A percentile compares a stretch with the other conserved stretches of the same genome.
These are phyloP conservation scores for Solanum medicagineum DNA, from an alignment of 257 asterid genomes.

Conservation along the genomic window DNA sequence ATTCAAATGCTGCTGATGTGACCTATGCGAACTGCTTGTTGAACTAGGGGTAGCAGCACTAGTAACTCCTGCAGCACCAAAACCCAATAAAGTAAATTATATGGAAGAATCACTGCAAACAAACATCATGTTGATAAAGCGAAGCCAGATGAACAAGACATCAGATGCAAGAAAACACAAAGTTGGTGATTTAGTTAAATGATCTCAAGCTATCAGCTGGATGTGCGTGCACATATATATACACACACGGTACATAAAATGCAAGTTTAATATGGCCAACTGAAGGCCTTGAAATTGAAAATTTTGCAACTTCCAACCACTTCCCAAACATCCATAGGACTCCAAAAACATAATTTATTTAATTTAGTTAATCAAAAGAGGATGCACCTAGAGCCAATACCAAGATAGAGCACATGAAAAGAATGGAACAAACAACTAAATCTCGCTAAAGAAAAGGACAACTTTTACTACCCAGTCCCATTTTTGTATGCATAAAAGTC, in stretches of 20 bases:
- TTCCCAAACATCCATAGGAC: background rate
- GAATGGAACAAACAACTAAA: background rate
- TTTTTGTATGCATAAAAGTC: background rate
- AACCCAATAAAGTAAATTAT: background rate
- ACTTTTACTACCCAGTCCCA: background rate
- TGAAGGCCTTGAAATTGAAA: background rate
- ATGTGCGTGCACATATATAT: background rate
- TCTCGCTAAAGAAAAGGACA: background rate
- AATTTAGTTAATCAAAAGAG: background rate
- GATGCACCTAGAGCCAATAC: background rate
- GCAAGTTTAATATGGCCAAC: background rate
- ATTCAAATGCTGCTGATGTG: slow-evolving; percentile 31
- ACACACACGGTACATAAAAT: background rate
- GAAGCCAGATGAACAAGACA: background rate
- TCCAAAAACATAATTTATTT: background rate
- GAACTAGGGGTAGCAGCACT: slow-evolving; percentile 17
- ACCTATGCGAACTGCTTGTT: slow-evolving; percentile 30
- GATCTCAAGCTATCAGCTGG: background rate
- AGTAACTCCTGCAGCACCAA: slow-evolving; percentile 14
- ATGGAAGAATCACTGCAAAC: background rate
- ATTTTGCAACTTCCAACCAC: background rate
- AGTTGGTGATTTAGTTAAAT: background rate
- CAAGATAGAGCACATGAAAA: background rate
- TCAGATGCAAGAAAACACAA: background rate
- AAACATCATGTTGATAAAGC: background rate